Conservation (phyloP, 805 yeast genomes). For the Metschnikowia lachancei region DNA sequence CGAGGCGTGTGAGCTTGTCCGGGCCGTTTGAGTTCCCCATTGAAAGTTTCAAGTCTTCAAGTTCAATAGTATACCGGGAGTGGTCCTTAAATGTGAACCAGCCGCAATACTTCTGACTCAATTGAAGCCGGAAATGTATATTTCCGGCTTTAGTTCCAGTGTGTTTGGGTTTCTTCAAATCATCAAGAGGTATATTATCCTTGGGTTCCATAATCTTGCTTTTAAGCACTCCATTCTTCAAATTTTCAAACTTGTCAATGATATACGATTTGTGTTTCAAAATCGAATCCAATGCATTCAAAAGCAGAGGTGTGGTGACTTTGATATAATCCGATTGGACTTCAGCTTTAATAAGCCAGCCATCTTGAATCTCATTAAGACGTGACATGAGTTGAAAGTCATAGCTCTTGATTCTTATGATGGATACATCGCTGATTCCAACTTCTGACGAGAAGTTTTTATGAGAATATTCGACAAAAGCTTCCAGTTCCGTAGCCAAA, state of each 20-base stretch:
- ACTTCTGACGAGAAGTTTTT: slow-evolving; percentile 19
- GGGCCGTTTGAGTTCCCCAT: slow-evolving; percentile 21
- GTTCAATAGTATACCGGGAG: slow-evolving; percentile 34
- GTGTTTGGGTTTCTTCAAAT: neutral
- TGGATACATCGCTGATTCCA: slow-evolving; percentile 13
- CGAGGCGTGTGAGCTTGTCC: slow-evolving; percentile 16
- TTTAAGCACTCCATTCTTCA: slow-evolving; percentile 5
- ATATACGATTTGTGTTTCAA: slow-evolving; percentile 10
- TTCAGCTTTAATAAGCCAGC: slow-evolving; percentile 17
- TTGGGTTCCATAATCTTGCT: neutral
- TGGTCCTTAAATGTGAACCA: slow-evolving; percentile 32
- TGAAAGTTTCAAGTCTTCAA: slow-evolving; percentile 30
- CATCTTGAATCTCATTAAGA: slow-evolving; percentile 11
- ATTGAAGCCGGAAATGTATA: slow-evolving; percentile 24
- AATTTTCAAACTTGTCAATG: slow-evolving; percentile 7
- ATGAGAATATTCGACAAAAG: slow-evolving; percentile 6
- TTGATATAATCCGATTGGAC: slow-evolving; percentile 32
- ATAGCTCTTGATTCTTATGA: slow-evolving; percentile 29
- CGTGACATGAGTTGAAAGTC: slow-evolving; percentile 22
- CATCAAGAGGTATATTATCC: neutral
- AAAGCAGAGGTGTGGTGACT: slow-evolving; percentile 25
- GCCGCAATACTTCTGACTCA: slow-evolving; percentile 36
- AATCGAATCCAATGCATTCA: slow-evolving; percentile 20
- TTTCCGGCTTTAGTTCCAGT: neutral
- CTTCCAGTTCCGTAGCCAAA: neutral